Evolutionary conservation across 2,329 filamentous ascomycete genomes (phyloP).

Genomic region (Nectriaceae sp.): DNA sequence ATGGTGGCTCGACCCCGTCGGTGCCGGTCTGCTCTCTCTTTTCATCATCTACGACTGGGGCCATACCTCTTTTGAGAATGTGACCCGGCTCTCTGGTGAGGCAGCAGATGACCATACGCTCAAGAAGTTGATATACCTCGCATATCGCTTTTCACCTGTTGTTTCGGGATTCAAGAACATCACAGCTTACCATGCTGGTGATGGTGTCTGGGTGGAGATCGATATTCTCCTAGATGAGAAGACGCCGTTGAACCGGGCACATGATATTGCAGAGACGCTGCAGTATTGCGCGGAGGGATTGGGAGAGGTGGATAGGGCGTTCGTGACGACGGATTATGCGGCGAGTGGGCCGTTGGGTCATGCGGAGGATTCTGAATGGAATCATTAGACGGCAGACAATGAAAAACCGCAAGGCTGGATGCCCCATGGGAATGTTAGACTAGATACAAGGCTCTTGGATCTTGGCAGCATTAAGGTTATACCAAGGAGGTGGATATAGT

Average conservation of each 20-base stretch:
- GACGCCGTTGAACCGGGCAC: slow-evolving; percentile 31
- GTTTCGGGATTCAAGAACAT: slow-evolving; percentile 36
- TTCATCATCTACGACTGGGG: slow-evolving; percentile 73
- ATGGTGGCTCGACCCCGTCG: slow-evolving; percentile 68
- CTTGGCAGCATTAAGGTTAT: too few species aligned
- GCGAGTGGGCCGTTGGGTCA: slow-evolving; percentile 33
- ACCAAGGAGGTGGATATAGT: too few species aligned
- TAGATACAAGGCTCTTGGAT: too few species aligned
- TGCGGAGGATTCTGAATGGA: slow-evolving; percentile 29
- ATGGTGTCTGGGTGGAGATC: slow-evolving; percentile 37
- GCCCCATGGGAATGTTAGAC: too few species aligned
- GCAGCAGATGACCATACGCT: slow-evolving; percentile 31
- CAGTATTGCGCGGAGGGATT: slow-evolving; percentile 37
- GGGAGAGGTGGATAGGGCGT: slow-evolving; percentile 33
- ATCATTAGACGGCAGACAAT: slow-evolving; percentile 21
- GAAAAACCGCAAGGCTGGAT: too few species aligned
- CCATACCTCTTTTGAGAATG: slow-evolving; percentile 45
- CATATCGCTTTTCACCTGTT: slow-evolving; percentile 35
- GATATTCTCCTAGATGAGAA: slow-evolving; percentile 34
- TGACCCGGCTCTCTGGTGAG: slow-evolving; percentile 34
- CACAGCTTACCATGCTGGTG: slow-evolving; percentile 35
- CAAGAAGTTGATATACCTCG: slow-evolving; percentile 35
- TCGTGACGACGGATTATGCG: slow-evolving; percentile 38
- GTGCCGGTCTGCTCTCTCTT: slow-evolving; percentile 62
- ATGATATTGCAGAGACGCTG: slow-evolving; percentile 37